A percentile compares a stretch with the other conserved stretches of the same genome.
These are phyloP conservation scores for Stephania yunnanensis DNA, from an alignment of 164 flowering plant genomes.

Conservation along the genomic window DNA sequence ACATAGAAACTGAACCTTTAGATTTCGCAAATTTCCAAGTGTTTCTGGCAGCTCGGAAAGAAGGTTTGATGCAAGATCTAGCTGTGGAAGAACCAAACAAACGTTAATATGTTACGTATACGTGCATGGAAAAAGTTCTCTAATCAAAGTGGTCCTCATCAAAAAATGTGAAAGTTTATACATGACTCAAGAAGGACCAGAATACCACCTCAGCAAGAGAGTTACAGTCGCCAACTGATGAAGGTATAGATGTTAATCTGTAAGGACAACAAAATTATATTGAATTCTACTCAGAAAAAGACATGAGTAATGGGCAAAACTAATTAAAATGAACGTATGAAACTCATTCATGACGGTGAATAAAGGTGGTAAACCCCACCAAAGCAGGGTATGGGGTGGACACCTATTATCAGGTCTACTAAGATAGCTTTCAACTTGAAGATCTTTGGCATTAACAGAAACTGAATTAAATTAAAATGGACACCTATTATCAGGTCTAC, in stretches of 20 bases:
- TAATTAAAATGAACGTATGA: neutral
- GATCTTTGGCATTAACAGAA: neutral
- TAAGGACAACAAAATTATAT: slow-evolving; percentile 9
- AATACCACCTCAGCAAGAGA: slow-evolving; percentile 32
- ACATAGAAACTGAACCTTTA: slow-evolving; percentile 43
- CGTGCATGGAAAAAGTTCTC: neutral
- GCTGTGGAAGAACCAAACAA: slow-evolving; percentile 31
- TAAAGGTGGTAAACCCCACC: neutral
- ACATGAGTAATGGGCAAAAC: neutral
- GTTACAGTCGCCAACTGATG: slow-evolving; percentile 25
- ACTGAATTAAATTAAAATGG: neutral
- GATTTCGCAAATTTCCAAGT: slow-evolving; percentile 41
- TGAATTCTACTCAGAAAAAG: neutral
- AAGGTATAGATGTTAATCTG: slow-evolving; percentile 27
- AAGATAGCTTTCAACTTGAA: too few species aligned
- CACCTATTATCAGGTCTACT: too few species aligned
- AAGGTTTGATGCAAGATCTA: slow-evolving; percentile 80
- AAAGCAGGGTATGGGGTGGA: neutral
- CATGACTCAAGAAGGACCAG: neutral
- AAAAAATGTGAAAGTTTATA: neutral
- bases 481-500: neutral
- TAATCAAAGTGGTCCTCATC: neutral
- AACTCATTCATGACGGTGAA: neutral
- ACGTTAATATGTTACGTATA: neutral
- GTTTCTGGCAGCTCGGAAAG: slow-evolving; percentile 65